Percentiles rank a stretch among this genome's conserved stretches.
Conservation (phyloP, 1,139 yeast genomes). For the Geotrichum carabidarum region DNA sequence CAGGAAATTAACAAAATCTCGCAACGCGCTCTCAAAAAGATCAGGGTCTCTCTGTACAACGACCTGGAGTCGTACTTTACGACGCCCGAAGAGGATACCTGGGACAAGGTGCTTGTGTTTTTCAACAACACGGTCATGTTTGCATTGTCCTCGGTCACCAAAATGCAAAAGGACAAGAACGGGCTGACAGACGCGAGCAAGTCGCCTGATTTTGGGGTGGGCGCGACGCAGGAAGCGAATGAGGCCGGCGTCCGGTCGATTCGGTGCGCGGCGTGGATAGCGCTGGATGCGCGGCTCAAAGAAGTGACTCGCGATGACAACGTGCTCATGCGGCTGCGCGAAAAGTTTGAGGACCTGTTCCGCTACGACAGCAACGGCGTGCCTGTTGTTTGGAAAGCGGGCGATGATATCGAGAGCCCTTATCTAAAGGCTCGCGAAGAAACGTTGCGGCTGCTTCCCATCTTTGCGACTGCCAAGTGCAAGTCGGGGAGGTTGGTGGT, state of each 20-base stretch:
- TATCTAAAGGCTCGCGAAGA: slow-evolving; percentile 55
- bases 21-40: slow-evolving; percentile 30
- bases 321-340: slow-evolving; percentile 37
- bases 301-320: slow-evolving; percentile 43
- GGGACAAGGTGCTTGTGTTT: slow-evolving; percentile 55
- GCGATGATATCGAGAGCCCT: slow-evolving; percentile 63
- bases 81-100: slow-evolving; percentile 48
- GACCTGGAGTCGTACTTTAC: slow-evolving; percentile 32
- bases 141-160: slow-evolving; percentile 29
- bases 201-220: slow-evolving; percentile 59
- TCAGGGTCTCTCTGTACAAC: slow-evolving; percentile 30
- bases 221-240: slow-evolving; percentile 47
- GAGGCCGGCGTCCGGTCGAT: slow-evolving; percentile 43
- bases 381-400: slow-evolving; percentile 76
- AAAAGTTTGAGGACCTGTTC: slow-evolving; percentile 72
- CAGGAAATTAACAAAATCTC: slow-evolving; percentile 35
- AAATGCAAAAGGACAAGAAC: slow-evolving; percentile 15
- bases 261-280: slow-evolving; percentile 58
- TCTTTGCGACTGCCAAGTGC: slow-evolving; percentile 54
- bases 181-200: slow-evolving; percentile 14
- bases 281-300: slow-evolving; percentile 54
- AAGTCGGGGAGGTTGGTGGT: slow-evolving; percentile 50
- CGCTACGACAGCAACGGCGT: slow-evolving; percentile 77
- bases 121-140: slow-evolving; percentile 44
- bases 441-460: slow-evolving; percentile 56